Percentiles rank a stretch among this genome's conserved stretches.
Evolutionary conservation across 2,329 filamentous ascomycete genomes (phyloP).

Genomic region (Talaromyces sp.): DNA sequence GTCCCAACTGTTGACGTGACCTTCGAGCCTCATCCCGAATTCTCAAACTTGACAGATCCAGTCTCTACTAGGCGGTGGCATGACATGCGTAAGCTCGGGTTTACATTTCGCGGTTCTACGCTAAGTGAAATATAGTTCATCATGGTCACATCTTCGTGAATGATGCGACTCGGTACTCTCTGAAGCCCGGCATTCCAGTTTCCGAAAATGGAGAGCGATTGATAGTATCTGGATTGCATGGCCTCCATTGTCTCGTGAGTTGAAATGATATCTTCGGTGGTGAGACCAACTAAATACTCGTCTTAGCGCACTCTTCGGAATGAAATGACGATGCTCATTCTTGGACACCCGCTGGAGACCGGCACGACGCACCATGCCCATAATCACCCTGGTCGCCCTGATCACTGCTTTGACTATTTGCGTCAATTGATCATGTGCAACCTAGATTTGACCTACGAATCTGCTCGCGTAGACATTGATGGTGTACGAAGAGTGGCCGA

Average conservation of each 20-base stretch:
- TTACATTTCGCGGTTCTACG: no score
- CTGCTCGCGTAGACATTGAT: conserved; percentile 6
- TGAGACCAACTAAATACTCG: no score
- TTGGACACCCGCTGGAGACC: conserved; percentile 3
- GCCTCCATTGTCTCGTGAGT: conserved; percentile 12
- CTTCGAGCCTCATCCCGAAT: conserved; percentile 8
- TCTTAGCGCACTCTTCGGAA: conserved; percentile 2
- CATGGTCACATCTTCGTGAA: conserved; percentile 11
- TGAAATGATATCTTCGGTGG: neutral
- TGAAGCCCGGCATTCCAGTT: conserved; percentile 10
- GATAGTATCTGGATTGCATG: conserved; percentile 10
- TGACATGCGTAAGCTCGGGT: conserved; percentile 4
- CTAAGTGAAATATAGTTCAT: neutral
- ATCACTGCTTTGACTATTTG: conserved; percentile 14
- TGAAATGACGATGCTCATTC: conserved; percentile 14
- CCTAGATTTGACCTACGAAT: conserved; percentile 10
- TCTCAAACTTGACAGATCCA: conserved; percentile 12
- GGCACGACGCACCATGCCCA: conserved; percentile 7
- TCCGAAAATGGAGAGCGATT: conserved; percentile 8
- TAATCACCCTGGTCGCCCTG: conserved; percentile 9
- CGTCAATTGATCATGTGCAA: conserved; percentile 11
- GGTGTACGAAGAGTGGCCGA: conserved; percentile 4
- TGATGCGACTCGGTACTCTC: conserved; percentile 6
- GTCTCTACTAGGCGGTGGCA: neutral
- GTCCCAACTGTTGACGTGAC: conserved; percentile 5